A percentile compares a stretch with the other conserved stretches of the same genome.
Evolutionary conservation across 345 rosid species (phyloP).

Genomic region (Acer saccharum): DNA sequence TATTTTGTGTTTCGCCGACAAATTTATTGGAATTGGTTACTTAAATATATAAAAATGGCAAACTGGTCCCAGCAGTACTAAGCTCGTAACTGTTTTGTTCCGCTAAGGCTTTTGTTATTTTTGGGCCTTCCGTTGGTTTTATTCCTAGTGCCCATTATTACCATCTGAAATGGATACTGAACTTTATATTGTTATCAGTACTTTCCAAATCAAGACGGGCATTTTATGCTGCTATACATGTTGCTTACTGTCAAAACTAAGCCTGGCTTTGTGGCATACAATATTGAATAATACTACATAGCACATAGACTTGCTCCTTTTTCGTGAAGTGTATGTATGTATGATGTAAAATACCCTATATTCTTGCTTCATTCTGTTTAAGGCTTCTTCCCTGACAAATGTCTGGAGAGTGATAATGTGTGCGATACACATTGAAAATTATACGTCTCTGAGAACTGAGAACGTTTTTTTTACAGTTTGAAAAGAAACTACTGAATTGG

Average conservation of each 20-base stretch:
- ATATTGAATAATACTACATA: constrained; percentile 29
- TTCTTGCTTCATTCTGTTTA: neutral
- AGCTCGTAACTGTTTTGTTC: constrained; percentile 19
- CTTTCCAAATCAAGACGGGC: constrained; percentile 1
- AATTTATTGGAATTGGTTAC: too few relatives aligned
- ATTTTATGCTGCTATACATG: constrained; percentile 30
- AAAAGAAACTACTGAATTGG: neutral
- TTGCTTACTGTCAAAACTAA: constrained; percentile 29
- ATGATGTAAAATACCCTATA: neutral
- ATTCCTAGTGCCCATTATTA: constrained; percentile 4
- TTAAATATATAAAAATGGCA: neutral
- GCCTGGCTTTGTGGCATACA: constrained; percentile 5
- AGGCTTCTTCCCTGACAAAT: neutral
- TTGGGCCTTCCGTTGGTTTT: constrained; percentile 22
- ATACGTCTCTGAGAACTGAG: neutral
- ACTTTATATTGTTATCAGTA: constrained; percentile 3
- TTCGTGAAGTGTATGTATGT: neutral
- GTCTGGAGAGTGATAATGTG: neutral
- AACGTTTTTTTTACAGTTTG: neutral
- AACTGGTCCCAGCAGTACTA: constrained; percentile 79
- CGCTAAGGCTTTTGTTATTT: constrained; percentile 22
- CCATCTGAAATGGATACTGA: constrained; percentile 10
- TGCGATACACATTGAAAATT: neutral
- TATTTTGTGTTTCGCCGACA: too few relatives aligned
- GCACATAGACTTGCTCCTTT: neutral